These are phyloP conservation scores for Auriculariales sp. DNA, from an alignment of 768 basidiomycete genomes.

Conservation along the genomic window DNA sequence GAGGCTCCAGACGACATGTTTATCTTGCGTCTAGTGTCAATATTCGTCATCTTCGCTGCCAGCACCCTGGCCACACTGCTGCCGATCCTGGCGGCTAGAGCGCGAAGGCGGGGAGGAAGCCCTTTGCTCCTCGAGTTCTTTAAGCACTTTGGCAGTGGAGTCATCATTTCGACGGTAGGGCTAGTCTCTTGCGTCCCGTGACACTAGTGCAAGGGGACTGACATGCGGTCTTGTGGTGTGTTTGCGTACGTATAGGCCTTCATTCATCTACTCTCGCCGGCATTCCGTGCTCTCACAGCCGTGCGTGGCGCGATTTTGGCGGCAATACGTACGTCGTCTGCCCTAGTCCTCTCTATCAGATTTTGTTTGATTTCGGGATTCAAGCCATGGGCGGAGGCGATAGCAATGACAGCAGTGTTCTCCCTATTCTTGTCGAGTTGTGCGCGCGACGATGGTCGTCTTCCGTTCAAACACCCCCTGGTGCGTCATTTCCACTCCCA, in stretches of 20 bases:
- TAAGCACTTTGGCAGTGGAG: constrained; percentile 84
- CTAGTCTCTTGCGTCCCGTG: constrained; percentile 13
- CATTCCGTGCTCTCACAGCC: constrained; percentile 49
- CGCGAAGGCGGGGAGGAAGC: constrained; percentile 38
- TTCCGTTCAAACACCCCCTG: constrained; percentile 53
- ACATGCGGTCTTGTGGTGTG: constrained; percentile 9
- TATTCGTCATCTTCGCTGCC: constrained; percentile 58
- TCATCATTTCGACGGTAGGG: constrained; percentile 63
- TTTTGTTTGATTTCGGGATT: neutral
- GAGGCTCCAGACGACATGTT: too few relatives aligned
- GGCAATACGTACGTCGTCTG: constrained; percentile 45
- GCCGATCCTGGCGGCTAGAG: constrained; percentile 47
- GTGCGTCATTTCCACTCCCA: constrained; percentile 35
- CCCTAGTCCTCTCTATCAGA: neutral
- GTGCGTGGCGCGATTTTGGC: constrained; percentile 63
- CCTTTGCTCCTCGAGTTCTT: constrained; percentile 66
- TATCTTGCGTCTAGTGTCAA: constrained; percentile 55
- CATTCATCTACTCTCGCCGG: constrained; percentile 71
- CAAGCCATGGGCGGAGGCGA: constrained; percentile 69
- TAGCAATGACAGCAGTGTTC: constrained; percentile 74
- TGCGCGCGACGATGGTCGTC: constrained; percentile 21
- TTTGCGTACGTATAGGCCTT: constrained; percentile 76
- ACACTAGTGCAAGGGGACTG: too few relatives aligned
- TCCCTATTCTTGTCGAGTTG: constrained; percentile 72
- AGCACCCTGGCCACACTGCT: constrained; percentile 52